phyloP scores from a whole-genome alignment of 345 rosid species.

The Camelina laxa region DNA sequence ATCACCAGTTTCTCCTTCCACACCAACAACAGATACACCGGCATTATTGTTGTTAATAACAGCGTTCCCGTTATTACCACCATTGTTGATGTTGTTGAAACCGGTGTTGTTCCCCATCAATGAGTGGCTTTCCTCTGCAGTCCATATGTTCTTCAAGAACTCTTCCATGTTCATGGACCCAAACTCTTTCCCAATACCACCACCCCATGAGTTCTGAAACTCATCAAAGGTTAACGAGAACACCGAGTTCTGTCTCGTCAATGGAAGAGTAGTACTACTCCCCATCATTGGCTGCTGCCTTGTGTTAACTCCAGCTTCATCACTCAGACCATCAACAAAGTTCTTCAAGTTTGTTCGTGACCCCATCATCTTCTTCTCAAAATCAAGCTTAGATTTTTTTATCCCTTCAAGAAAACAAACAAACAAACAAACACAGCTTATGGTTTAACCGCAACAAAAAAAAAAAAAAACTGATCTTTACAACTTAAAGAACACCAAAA shows the following conservation, averaged over 20 bases:
- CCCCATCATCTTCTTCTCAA: slow-evolving; percentile 30
- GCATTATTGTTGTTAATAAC: slow-evolving; percentile 22
- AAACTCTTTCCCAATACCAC: slow-evolving; percentile 80
- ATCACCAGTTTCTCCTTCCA: slow-evolving; percentile 38
- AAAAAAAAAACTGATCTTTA: slow-evolving; percentile 8
- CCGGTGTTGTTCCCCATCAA: slow-evolving; percentile 34
- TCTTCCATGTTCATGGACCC: slow-evolving; percentile 99
- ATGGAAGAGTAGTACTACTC: slow-evolving; percentile 24
- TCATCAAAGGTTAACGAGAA: slow-evolving; percentile 90
- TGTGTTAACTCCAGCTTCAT: slow-evolving; percentile 42
- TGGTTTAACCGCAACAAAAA: background rate
- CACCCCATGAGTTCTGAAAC: slow-evolving; percentile 77
- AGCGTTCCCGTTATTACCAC: slow-evolving; percentile 7
- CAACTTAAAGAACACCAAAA: slow-evolving; percentile 1
- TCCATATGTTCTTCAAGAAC: slow-evolving; percentile 82
- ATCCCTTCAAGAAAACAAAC: background rate
- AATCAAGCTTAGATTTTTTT: background rate
- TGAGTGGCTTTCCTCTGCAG: slow-evolving; percentile 70
- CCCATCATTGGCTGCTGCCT: slow-evolving; percentile 53
- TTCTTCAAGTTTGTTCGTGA: slow-evolving; percentile 62
- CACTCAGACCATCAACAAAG: slow-evolving; percentile 52
- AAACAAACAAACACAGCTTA: slow-evolving; percentile 17
- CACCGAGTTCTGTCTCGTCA: slow-evolving; percentile 75
- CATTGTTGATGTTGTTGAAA: slow-evolving; percentile 24
- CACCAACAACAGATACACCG: slow-evolving; percentile 44